A percentile compares a stretch with the other conserved stretches of the same genome.
Evolutionary conservation across 2,329 filamentous ascomycete genomes (phyloP).

Genomic region (Fusarium continuum): DNA sequence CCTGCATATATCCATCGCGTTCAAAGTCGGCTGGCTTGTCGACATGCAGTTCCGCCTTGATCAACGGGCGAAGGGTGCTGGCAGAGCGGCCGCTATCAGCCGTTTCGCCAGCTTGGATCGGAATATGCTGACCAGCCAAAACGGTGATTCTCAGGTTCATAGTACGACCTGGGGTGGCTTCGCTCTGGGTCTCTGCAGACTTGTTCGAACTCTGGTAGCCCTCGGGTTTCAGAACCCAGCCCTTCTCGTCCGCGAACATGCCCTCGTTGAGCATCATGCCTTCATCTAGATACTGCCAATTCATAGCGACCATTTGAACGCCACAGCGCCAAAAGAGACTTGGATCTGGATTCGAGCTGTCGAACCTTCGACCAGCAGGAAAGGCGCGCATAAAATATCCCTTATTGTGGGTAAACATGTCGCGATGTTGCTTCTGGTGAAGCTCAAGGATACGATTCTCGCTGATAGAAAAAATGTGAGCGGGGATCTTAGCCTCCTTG

Average conservation of each 20-base stretch:
- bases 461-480: constrained; percentile 86
- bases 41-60: constrained; percentile 84
- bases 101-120: constrained; percentile 45
- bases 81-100: constrained; percentile 45
- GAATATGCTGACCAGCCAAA: constrained; percentile 78
- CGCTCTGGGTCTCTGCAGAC: constrained; percentile 52
- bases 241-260: constrained; percentile 89
- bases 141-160: constrained; percentile 77
- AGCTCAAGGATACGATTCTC: constrained; percentile 77
- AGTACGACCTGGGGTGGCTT: constrained; percentile 59
- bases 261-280: constrained; percentile 97
- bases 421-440: constrained; percentile 69
- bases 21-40: constrained; percentile 63
- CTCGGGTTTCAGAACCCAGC: constrained; percentile 86
- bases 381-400: constrained; percentile 91
- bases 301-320: constrained; percentile 97
- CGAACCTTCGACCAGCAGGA: constrained; percentile 78
- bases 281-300: constrained; percentile 95
- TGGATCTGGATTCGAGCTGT: constrained; percentile 95
- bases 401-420: constrained; percentile 88
- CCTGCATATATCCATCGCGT: constrained; percentile 48
- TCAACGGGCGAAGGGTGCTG: constrained; percentile 68
- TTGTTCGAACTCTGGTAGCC: constrained; percentile 69
- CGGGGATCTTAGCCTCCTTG: constrained; percentile 65
- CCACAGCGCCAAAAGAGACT: constrained; percentile 91